Base-by-base conservation (phyloP, 495 filamentous ascomycete species). In the Delitschia confertaspora region DNA sequence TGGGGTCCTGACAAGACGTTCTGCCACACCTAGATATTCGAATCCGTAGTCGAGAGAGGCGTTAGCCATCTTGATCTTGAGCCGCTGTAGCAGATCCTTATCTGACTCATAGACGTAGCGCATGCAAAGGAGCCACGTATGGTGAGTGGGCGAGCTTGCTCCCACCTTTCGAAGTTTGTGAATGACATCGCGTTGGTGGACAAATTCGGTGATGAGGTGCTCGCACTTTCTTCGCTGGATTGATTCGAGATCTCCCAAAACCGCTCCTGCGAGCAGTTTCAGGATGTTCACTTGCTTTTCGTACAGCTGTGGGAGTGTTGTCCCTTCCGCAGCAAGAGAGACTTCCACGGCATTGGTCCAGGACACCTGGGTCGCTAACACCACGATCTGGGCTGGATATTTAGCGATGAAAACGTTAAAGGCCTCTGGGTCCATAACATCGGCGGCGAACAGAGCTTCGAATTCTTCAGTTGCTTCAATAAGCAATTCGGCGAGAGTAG, bases 121-220 rank as follows among this genome's bases (percentile, higher is more conserved):
- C 89, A 99, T 95, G 61, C 91, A 88, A n/a, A 95, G 70, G 6
- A 94, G 73, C 91, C 91, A 99, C 45, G 88, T 60, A 57, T 93
- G 84, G 59, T 99, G 88, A 22, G 74, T 82, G 11, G 85, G 70
- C n/a, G 78, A 78, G 25, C 73, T 72, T 13, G 91, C 93, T 42
- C 78, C 79, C 34, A 74, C 71, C 35, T 79, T 71, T 40, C 84
- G 74, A 18, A 99, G 75, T 55, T 83, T 89, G 43, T 83, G 79
- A 46, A 94, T 91, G 25, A 82, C 73, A 61, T 96, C 91, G 32
- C 91, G 80, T 60, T 99, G 91, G 58, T 96, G 91, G 13, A 99
- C 91, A 60, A 89, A 95, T 60, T 99, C 91, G 9, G 93, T 99
- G 58, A 99, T 96, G 50, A 99, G 79, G 64, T 94, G 88, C 61